phyloP scores from a whole-genome alignment of 176 grass and related monocot species.

The Oryza officinalis region DNA sequence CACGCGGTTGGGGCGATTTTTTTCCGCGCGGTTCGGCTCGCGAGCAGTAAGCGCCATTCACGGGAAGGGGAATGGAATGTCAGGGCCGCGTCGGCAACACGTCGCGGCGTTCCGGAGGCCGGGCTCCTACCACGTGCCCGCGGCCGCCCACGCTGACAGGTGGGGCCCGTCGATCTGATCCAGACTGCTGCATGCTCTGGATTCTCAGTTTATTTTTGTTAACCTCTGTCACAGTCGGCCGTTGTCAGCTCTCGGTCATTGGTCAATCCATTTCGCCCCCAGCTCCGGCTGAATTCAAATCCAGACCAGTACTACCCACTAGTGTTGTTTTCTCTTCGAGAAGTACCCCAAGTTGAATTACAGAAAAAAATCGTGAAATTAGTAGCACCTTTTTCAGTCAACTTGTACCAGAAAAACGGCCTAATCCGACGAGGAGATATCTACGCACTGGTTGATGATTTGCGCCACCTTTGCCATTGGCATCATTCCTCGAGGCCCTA shows the following conservation, averaged over 20 bases:
- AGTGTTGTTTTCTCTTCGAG: not conserved
- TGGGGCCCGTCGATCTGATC: not conserved
- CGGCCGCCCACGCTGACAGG: constrained; percentile 4
- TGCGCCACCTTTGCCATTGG: not conserved
- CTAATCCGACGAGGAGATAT: constrained; percentile 12
- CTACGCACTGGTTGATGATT: not conserved
- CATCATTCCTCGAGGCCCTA: constrained; percentile 31
- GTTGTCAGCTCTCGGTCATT: not conserved
- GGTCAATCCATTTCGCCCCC: not conserved
- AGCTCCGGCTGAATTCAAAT: not conserved
- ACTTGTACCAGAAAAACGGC: not conserved
- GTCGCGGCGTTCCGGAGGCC: not conserved
- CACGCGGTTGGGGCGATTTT: constrained; percentile 32
- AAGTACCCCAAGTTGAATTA: not conserved
- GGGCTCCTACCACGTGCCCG: constrained; percentile 39
- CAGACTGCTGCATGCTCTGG: not conserved
- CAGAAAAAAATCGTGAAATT: not conserved
- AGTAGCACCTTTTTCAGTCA: constrained; percentile 1
- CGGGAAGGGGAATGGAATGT: constrained; percentile 55
- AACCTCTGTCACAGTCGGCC: not conserved
- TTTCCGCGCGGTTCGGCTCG: not conserved
- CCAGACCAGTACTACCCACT: not conserved
- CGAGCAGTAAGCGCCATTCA: constrained; percentile 35
- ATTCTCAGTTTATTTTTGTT: not conserved
- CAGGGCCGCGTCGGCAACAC: constrained; percentile 29